Evolutionary conservation across 23 red algal genomes (phyloP).

Genomic region (Gracilaria domingensis): DNA sequence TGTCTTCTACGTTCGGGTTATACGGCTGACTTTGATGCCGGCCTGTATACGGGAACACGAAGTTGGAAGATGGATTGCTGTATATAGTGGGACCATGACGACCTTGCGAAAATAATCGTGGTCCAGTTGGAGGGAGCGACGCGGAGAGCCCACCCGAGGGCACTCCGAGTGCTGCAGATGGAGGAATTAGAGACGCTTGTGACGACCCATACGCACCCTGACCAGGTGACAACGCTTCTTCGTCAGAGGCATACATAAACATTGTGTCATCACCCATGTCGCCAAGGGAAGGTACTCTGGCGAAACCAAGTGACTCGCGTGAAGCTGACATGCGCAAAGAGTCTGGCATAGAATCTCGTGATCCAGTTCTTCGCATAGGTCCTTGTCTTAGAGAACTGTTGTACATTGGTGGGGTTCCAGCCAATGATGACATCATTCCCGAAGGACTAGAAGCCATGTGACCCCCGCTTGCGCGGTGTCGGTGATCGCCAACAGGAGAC

Average conservation of each 20-base stretch:
- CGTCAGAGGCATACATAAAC: constrained; percentile 50
- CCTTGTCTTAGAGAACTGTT: constrained; percentile 6
- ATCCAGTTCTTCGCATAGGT: constrained; percentile 19
- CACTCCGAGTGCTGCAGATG: constrained; percentile 20
- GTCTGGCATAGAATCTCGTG: constrained; percentile 37
- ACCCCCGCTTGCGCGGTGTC: not conserved
- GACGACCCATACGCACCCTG: not conserved
- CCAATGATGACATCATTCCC: constrained; percentile 30
- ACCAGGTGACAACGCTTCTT: constrained; percentile 14
- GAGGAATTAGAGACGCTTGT: not conserved
- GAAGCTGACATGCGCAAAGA: constrained; percentile 48
- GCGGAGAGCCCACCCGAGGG: constrained; percentile 28
- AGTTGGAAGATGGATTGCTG: constrained; percentile 34
- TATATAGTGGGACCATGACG: constrained; percentile 15
- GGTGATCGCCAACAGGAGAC: constrained; percentile 29
- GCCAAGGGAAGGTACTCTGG: not conserved
- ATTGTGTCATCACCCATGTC: constrained; percentile 42
- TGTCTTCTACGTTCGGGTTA: constrained; percentile 20
- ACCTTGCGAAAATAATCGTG: constrained; percentile 51
- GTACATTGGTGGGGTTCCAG: constrained; percentile 14
- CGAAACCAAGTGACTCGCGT: constrained; percentile 29
- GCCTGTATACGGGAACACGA: constrained; percentile 32
- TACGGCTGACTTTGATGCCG: constrained; percentile 28
- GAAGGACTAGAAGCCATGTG: constrained; percentile 15
- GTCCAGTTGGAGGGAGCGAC: constrained; percentile 30